Evolutionary conservation across 2,329 filamentous ascomycete genomes (phyloP).

Genomic region (Fusarium sp.): DNA sequence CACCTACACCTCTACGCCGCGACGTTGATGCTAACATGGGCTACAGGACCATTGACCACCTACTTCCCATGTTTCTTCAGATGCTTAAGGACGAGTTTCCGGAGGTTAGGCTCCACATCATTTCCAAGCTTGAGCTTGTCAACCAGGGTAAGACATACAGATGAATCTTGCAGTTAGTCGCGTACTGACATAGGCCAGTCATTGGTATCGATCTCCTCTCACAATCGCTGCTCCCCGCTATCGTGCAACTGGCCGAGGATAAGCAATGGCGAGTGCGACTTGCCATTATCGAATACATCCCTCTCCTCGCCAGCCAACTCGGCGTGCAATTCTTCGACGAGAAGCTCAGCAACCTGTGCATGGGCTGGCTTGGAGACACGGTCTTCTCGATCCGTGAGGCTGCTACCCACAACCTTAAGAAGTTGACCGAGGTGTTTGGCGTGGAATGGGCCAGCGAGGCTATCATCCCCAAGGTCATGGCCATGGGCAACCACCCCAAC

Average conservation of each 20-base stretch:
- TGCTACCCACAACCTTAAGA: conserved; percentile 96
- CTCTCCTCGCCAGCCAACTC: conserved; percentile 92
- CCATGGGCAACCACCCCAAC: conserved; percentile 98
- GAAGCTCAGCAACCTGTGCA: conserved; percentile 93
- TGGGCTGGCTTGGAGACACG: conserved; percentile 98
- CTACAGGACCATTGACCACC: conserved; percentile 90
- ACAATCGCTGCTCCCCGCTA: conserved; percentile 95
- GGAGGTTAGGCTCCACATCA: conserved; percentile 97
- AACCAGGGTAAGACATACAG: conserved; percentile 80
- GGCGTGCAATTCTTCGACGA: conserved; percentile 99
- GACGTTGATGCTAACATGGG: not conserved
- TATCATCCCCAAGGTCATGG: conserved; percentile 98
- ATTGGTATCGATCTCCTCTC: conserved; percentile 98
- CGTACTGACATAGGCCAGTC: conserved; percentile 65
- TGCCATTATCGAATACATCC: conserved; percentile 99
- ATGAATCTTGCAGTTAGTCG: not conserved
- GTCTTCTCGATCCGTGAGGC: conserved; percentile 99
- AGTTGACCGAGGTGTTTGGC: conserved; percentile 97
- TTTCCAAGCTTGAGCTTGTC: conserved; percentile 98
- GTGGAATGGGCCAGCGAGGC: conserved; percentile 97
- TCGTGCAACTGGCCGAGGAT: conserved; percentile 96
- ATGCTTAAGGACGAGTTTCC: conserved; percentile 99
- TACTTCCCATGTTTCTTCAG: conserved; percentile 97
- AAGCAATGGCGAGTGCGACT: conserved; percentile 99
- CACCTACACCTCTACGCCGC: not conserved